A percentile compares a stretch with the other conserved stretches of the same genome.
phyloP scores from a whole-genome alignment of 1,284 basidiomycete genomes.

The Malassezia japonica region DNA sequence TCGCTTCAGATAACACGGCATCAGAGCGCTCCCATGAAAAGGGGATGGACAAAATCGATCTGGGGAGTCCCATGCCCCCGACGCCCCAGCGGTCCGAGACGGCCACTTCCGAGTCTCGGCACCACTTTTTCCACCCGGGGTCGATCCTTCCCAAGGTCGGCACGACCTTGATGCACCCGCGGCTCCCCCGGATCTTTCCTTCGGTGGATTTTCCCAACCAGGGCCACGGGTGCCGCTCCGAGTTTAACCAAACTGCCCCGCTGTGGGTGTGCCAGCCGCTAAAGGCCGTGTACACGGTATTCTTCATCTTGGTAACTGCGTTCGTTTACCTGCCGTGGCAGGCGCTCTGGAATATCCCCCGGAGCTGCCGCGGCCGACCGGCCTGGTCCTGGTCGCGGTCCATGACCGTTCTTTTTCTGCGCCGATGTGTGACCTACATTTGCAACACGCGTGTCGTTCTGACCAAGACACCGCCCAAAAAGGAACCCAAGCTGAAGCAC shows the following conservation, averaged over 20 bases:
- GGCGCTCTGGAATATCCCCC: conserved; percentile 23
- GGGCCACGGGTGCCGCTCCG: conserved; percentile 29
- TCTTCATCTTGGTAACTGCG: conserved; percentile 35
- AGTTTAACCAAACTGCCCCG: conserved; percentile 32
- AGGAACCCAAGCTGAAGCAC: conserved; percentile 35
- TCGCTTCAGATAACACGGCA: background rate
- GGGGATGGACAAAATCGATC: no score
- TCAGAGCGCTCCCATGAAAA: background rate
- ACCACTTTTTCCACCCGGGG: background rate
- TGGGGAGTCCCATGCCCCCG: no score
- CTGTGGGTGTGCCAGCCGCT: conserved; percentile 35
- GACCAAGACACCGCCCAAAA: conserved; percentile 24
- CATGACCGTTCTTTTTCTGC: conserved; percentile 31
- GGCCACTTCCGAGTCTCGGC: no score
- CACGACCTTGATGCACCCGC: background rate
- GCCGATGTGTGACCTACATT: conserved; percentile 32
- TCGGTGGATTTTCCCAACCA: conserved; percentile 35
- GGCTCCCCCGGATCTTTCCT: conserved; percentile 8
- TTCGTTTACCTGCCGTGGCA: conserved; percentile 29
- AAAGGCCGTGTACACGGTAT: conserved; percentile 34
- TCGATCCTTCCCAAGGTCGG: background rate
- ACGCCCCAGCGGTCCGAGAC: no score
- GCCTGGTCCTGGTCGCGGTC: conserved; percentile 40
- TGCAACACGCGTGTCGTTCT: conserved; percentile 36
- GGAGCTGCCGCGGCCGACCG: conserved; percentile 21